These are phyloP conservation scores for Stemphylium beticola DNA, from an alignment of 2,329 filamentous ascomycete species.

Conservation along the genomic window DNA sequence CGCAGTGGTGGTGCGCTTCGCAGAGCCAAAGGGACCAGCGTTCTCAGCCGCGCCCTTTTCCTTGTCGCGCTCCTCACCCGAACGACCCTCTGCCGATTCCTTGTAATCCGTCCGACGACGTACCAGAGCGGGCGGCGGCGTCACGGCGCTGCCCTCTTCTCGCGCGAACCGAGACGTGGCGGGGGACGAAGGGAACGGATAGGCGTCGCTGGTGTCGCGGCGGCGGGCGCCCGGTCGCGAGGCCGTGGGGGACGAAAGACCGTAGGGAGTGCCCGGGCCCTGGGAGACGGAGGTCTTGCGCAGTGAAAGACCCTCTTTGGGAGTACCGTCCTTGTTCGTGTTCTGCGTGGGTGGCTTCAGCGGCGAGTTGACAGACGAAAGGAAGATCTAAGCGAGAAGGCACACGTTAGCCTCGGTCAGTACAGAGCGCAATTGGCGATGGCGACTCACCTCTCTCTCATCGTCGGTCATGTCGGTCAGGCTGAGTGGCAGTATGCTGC, in stretches of 20 bases:
- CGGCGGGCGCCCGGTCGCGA: constrained; percentile 78
- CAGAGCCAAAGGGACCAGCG: constrained; percentile 56
- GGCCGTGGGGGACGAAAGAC: constrained; percentile 74
- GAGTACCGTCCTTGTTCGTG: constrained; percentile 65
- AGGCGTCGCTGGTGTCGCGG: constrained; percentile 81
- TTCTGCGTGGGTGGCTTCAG: constrained; percentile 81
- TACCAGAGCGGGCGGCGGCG: constrained; percentile 65
- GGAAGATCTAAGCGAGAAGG: constrained; percentile 68
- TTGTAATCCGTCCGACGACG: constrained; percentile 68
- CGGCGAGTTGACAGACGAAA: constrained; percentile 88
- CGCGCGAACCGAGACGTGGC: constrained; percentile 65
- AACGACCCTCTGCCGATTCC: constrained; percentile 53
- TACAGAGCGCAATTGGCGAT: constrained; percentile 1
- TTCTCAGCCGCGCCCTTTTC: constrained; percentile 53
- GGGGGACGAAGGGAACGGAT: constrained; percentile 64
- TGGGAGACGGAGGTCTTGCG: constrained; percentile 86
- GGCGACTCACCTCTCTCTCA: constrained; percentile 65
- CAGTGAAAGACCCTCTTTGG: constrained; percentile 64
- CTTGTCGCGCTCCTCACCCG: constrained; percentile 59
- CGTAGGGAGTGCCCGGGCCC: constrained; percentile 67
- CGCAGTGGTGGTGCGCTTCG: constrained; percentile 64
- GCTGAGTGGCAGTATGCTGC: constrained; percentile 72
- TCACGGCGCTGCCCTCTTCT: constrained; percentile 67
- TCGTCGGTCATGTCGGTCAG: constrained; percentile 74
- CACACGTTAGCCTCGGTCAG: constrained; percentile 18